Conservation (phyloP, 441 rosid species). For the Eruca vesicaria region DNA sequence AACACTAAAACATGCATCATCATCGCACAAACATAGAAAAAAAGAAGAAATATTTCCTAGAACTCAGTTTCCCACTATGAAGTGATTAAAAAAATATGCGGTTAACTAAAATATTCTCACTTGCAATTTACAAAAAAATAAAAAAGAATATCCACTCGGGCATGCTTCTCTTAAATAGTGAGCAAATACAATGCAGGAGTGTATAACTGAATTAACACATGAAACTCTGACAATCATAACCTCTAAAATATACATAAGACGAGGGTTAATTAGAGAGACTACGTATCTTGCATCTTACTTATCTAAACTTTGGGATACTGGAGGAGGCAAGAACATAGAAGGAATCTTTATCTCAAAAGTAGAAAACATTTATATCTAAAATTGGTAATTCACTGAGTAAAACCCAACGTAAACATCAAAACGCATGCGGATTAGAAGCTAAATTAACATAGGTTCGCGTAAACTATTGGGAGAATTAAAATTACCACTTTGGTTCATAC, state of each 20-base stretch:
- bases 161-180: slow-evolving; percentile 19
- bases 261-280: slow-evolving; percentile 4
- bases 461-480: slow-evolving; percentile 17
- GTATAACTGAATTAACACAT: not conserved
- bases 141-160: slow-evolving; percentile 16
- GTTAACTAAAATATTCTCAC: slow-evolving; percentile 1
- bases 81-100: not conserved
- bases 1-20: not conserved
- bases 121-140: slow-evolving; percentile 20
- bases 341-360: slow-evolving; percentile 32
- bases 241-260: slow-evolving; percentile 2
- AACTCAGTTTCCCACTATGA: not conserved
- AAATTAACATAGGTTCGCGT: slow-evolving; percentile 23
- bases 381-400: slow-evolving; percentile 24
- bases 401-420: slow-evolving; percentile 28
- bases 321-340: slow-evolving; percentile 28
- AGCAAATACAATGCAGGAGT: slow-evolving; percentile 25
- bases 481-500: slow-evolving; percentile 25
- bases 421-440: slow-evolving; percentile 28
- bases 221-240: slow-evolving; percentile 24
- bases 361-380: not conserved
- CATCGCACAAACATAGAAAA: not conserved
- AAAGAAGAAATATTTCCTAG: too few relatives aligned
- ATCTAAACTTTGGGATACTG: slow-evolving; percentile 21
- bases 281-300: slow-evolving; percentile 20